phyloP scores from a whole-genome alignment of 2,329 filamentous ascomycete species.

The Apiospora phragmitis region DNA sequence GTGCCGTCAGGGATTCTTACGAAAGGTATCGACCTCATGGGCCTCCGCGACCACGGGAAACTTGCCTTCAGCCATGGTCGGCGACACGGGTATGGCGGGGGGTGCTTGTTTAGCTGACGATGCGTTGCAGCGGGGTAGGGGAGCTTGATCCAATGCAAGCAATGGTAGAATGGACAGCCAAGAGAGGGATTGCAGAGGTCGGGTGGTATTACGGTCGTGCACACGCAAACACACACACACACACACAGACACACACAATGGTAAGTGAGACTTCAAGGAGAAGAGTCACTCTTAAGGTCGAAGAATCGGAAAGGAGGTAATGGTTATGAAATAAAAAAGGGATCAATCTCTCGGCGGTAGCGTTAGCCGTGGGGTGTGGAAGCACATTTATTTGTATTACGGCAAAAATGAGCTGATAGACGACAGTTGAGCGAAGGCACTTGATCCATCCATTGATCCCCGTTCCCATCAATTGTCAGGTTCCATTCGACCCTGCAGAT shows the following conservation, averaged over 20 bases:
- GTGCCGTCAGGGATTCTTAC: constrained; percentile 43
- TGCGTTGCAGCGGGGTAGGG: constrained; percentile 21
- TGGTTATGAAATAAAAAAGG: constrained; percentile 13
- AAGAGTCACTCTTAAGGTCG: background rate
- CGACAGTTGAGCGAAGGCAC: constrained; percentile 1
- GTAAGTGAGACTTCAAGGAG: background rate
- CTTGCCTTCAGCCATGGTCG: constrained; percentile 49
- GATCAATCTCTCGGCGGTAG: background rate
- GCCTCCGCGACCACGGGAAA: constrained; percentile 70
- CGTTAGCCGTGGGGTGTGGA: constrained; percentile 19
- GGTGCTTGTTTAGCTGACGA: constrained; percentile 17
- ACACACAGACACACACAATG: background rate
- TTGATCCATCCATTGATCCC: constrained; percentile 11
- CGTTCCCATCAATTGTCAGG: constrained; percentile 11
- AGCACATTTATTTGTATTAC: constrained; percentile 25
- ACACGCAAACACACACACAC: background rate
- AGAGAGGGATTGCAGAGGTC: background rate
- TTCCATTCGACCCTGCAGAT: constrained; percentile 10
- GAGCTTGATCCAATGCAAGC: background rate
- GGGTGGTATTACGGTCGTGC: background rate
- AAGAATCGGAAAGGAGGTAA: background rate
- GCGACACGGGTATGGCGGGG: constrained; percentile 20
- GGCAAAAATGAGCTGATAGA: constrained; percentile 24
- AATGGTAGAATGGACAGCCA: background rate
- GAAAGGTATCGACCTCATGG: constrained; percentile 73